Percentiles rank a stretch among this genome's conserved stretches.
Conservation (phyloP, 768 basidiomycete genomes). For the Mycena vitilis region DNA sequence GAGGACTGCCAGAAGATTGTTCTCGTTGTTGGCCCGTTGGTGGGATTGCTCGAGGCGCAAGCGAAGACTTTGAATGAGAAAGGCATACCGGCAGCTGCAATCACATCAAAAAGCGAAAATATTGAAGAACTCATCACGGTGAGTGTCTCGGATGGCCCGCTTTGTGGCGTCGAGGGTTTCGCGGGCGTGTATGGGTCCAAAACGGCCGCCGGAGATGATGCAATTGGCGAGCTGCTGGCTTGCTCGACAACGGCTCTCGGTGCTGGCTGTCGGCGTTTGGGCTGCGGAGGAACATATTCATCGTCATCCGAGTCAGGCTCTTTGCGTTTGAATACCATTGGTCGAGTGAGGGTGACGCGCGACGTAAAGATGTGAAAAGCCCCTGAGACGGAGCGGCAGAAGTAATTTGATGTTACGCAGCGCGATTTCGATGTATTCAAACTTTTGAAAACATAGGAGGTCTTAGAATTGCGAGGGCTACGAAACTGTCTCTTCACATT, state of each 20-base stretch:
- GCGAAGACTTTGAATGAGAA: conserved; percentile 14
- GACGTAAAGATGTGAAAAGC: background rate
- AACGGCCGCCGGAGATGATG: background rate
- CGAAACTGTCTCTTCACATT: background rate
- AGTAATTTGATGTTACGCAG: background rate
- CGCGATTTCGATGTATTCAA: background rate
- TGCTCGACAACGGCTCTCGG: background rate
- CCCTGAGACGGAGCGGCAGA: background rate
- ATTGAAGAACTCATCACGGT: conserved; percentile 11
- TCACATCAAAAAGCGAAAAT: too few relatives aligned
- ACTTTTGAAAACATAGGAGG: background rate
- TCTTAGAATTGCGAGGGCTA: conserved; percentile 1
- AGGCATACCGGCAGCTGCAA: conserved; percentile 20
- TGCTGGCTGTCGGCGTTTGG: background rate
- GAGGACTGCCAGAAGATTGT: conserved; percentile 28
- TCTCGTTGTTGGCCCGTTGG: conserved; percentile 31
- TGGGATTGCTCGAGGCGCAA: conserved; percentile 25
- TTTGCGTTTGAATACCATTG: conserved; percentile 1
- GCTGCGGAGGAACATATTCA: background rate
- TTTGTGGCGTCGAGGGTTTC: background rate
- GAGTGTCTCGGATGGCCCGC: background rate
- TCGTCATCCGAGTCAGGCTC: background rate
- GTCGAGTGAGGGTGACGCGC: background rate
- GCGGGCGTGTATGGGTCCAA: background rate
- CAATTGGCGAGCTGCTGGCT: background rate